Evolutionary conservation across 228 moss, liverwort and hornwort species (phyloP).

Genomic region (Sphagnum fallax): DNA sequence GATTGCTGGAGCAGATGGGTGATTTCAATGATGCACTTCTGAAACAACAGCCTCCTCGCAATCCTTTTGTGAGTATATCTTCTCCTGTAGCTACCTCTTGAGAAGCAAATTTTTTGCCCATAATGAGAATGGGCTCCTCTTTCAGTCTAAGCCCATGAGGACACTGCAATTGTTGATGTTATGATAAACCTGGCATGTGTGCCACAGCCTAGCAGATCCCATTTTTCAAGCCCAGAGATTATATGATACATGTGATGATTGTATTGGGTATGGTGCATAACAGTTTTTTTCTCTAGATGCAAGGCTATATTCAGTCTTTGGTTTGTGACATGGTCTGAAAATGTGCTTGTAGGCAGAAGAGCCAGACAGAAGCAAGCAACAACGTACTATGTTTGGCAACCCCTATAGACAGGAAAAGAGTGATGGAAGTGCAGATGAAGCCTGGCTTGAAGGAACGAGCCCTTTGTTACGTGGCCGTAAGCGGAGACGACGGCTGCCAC

Average conservation of each 20-base stretch:
- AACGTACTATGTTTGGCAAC: constrained; percentile 95
- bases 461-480: constrained; percentile 64
- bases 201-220: no score
- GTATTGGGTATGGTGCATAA: no score
- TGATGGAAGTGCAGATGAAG: constrained; percentile 94
- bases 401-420: constrained; percentile 97
- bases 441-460: constrained; percentile 94
- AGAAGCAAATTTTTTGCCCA: no score
- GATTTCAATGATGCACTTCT: constrained; percentile 99
- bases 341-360: constrained; percentile 65
- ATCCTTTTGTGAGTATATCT: constrained; percentile 74
- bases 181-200: no score
- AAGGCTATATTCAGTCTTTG: no score
- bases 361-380: constrained; percentile 90
- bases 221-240: no score
- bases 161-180: no score
- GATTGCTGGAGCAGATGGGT: constrained; percentile 65
- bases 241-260: no score
- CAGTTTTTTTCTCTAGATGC: no score
- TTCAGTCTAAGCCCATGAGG: no score
- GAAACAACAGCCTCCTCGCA: constrained; percentile 95
- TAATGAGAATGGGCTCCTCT: no score
- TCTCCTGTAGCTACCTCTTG: neutral
- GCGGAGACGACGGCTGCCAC: constrained; percentile 53
- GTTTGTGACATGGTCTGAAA: no score